phyloP scores from a whole-genome alignment of 2,329 filamentous ascomycete species.

The Colletotrichum liaoningense region DNA sequence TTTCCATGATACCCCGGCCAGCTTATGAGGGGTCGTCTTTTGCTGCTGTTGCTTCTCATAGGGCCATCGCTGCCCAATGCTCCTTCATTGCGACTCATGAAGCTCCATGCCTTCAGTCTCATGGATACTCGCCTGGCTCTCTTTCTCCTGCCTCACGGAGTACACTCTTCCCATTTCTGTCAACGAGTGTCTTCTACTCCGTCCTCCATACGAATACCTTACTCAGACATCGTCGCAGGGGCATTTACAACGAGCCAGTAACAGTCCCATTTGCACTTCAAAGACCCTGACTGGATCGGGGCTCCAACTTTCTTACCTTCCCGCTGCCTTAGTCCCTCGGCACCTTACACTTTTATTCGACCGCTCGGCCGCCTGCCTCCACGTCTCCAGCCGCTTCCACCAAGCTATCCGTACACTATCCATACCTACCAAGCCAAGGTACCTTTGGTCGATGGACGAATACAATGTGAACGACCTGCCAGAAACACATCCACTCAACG shows the following conservation, averaged over 20 bases:
- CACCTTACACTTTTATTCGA: constrained; percentile 12
- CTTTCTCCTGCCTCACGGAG: not conserved
- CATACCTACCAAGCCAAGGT: not conserved
- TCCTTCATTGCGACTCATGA: constrained; percentile 39
- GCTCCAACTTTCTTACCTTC: constrained; percentile 25
- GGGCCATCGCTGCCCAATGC: constrained; percentile 41
- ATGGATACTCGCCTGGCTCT: not conserved
- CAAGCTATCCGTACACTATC: not conserved
- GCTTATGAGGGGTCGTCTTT: constrained; percentile 21
- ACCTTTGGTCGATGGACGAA: not conserved
- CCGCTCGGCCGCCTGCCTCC: constrained; percentile 1
- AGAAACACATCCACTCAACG: constrained; percentile 43
- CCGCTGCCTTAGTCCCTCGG: constrained; percentile 3
- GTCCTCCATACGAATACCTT: not conserved
- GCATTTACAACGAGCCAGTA: not conserved
- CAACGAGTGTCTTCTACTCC: not conserved
- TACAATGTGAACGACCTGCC: constrained; percentile 9
- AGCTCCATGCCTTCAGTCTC: constrained; percentile 42
- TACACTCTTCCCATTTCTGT: not conserved
- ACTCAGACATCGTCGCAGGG: not conserved
- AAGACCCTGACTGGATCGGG: not conserved
- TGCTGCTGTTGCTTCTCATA: constrained; percentile 24
- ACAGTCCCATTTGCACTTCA: not conserved
- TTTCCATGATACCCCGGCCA: not conserved
- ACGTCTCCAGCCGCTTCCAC: constrained; percentile 12